Evolutionary conservation across 768 basidiomycete genomes (phyloP), one percentile per base, ranked within the genome.

Genomic region (Tremella fuciformis): DNA sequence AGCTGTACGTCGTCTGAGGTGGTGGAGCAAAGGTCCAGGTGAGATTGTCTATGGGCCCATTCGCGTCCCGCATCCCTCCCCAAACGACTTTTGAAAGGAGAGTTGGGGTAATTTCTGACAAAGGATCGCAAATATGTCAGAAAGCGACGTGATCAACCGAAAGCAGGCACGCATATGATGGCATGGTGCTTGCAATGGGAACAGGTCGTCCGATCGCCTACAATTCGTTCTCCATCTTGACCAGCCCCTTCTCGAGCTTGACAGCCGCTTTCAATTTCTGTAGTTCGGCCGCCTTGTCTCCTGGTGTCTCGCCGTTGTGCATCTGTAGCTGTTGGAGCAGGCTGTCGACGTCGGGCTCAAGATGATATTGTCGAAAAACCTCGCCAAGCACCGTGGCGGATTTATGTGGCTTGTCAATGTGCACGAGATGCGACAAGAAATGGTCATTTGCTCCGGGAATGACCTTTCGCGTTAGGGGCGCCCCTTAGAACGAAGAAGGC

Each of bases 341-440:
- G 0, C 83, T 77, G 47, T 92, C 88, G 18, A 94, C 80, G 67
- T 96, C 84, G 0, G 92, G 92, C 0, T 90, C 87, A 37, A 86
- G 86, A 21, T 88, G 81, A 69, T 90, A 94, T 57, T 87, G 84
- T 75, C 86, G 87, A 79, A 86, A 86, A 49, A 94, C 83, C 72
- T 91, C 87, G n/a, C 91, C 92, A 0, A 96, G 80, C 3, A 92
- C 84, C 38, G 81, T 81, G 19, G 91, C 77, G 22, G 79, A 80
- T 66, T 86, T 87, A 18, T 80, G 78, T 39, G 77, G 77, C 52
- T 78, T 69, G 72, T 94, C 86, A 25, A 94, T 70, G 65, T 86
- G 82, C 18, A 89, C 86, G 6, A 88, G 87, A 56, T 94, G 90
- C 73, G 93, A 89, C 2, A 93, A 82, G 76, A 94, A 94, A 0